phyloP scores from a whole-genome alignment of 2,329 filamentous ascomycete species.

The Myriosclerotinia duriaeana region DNA sequence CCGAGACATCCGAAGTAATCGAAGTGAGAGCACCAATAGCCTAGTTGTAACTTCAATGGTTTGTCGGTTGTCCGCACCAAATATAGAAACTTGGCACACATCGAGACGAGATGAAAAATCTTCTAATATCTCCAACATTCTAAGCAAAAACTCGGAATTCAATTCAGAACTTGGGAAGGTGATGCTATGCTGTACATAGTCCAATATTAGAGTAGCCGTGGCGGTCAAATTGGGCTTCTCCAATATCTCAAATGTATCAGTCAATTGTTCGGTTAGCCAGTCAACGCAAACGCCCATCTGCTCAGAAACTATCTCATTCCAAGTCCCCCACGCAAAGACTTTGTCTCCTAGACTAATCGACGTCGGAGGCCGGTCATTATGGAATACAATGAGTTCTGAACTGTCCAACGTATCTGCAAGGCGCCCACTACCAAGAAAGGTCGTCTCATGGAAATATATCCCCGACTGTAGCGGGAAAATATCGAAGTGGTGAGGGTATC shows the following conservation, averaged over 20 bases:
- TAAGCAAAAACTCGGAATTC: conserved; percentile 32
- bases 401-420: conserved; percentile 43
- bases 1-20: conserved; percentile 47
- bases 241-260: conserved; percentile 10
- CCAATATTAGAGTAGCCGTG: conserved; percentile 32
- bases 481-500: conserved; percentile 63
- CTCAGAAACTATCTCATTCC: conserved; percentile 59
- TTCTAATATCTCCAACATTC: conserved; percentile 37
- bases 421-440: conserved; percentile 56
- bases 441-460: conserved; percentile 60
- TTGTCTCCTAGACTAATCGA: conserved; percentile 52
- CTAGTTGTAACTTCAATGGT: conserved; percentile 30
- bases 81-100: not conserved
- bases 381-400: conserved; percentile 33
- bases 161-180: conserved; percentile 28
- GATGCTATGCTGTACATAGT: conserved; percentile 38
- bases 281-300: conserved; percentile 63
- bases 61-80: conserved; percentile 4
- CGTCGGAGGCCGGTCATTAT: conserved; percentile 36
- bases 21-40: conserved; percentile 43
- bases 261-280: conserved; percentile 51
- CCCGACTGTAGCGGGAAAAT: conserved; percentile 56
- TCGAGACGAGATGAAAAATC: conserved; percentile 33
- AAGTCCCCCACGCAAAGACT: conserved; percentile 54
- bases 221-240: conserved; percentile 24